Percentiles rank a stretch among this genome's conserved stretches.
Conservation (phyloP, 192 early-diverging fungal species). For the Lobosporangium transversale region DNA sequence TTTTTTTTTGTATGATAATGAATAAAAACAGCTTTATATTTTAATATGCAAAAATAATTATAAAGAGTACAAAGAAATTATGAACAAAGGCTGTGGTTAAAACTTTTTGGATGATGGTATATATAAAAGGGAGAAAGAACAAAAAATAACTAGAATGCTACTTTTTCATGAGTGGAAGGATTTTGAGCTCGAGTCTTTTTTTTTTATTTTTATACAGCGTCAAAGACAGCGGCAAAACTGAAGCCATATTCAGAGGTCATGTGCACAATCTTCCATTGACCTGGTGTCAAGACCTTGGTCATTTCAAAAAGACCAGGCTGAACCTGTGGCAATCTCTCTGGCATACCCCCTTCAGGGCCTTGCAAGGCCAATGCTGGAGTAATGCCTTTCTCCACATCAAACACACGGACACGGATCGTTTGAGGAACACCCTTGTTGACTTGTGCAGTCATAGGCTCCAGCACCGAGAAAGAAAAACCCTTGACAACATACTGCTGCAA, state of each 20-base stretch:
- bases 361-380: constrained; percentile 44
- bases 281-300: constrained; percentile 16
- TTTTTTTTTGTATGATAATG: too few relatives aligned
- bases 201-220: constrained; percentile 41
- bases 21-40: too few relatives aligned
- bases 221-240: constrained; percentile 52
- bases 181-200: too few relatives aligned
- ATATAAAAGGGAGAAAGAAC: too few relatives aligned
- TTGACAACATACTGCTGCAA: constrained; percentile 52
- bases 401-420: constrained; percentile 42
- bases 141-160: too few relatives aligned
- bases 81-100: too few relatives aligned
- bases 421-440: constrained; percentile 35
- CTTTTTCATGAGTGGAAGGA: too few relatives aligned
- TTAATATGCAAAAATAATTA: too few relatives aligned
- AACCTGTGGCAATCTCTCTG: constrained; percentile 35
- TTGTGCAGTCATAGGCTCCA: constrained; percentile 38
- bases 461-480: constrained; percentile 48
- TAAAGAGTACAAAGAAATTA: too few relatives aligned
- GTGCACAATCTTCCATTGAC: constrained; percentile 51
- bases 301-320: constrained; percentile 44
- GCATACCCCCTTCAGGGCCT: constrained; percentile 45
- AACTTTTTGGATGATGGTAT: too few relatives aligned
- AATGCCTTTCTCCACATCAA: constrained; percentile 42
- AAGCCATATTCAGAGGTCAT: constrained; percentile 52